Conservation (phyloP, 768 basidiomycete species). For the Boletus subparvulus region DNA sequence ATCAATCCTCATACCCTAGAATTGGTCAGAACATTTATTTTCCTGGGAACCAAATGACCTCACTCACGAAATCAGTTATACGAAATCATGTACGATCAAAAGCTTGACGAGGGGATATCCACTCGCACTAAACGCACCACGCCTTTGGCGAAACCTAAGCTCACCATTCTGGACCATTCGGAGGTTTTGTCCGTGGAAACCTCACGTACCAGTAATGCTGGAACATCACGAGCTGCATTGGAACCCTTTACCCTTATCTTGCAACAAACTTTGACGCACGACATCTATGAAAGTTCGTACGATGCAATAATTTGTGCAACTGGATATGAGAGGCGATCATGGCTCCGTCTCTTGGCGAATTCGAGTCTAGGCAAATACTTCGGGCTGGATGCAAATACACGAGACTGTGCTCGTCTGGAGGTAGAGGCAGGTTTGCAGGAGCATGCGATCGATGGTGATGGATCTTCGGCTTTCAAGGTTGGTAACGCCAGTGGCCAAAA, state of each 20-base stretch:
- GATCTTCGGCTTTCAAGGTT: constrained; percentile 4
- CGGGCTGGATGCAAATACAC: constrained; percentile 26
- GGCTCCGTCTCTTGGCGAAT: constrained; percentile 42
- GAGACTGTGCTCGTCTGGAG: constrained; percentile 8
- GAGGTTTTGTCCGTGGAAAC: constrained; percentile 34
- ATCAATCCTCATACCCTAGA: constrained; percentile 51
- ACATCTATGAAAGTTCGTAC: constrained; percentile 36
- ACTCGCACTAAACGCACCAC: constrained; percentile 27
- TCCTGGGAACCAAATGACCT: not conserved
- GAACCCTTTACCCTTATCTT: constrained; percentile 28
- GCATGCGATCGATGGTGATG: not conserved
- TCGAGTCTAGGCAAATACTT: constrained; percentile 41
- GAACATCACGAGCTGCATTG: not conserved
- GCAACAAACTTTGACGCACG: constrained; percentile 38
- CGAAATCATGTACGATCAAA: constrained; percentile 51
- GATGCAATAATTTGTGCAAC: constrained; percentile 53
- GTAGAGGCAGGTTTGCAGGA: constrained; percentile 5
- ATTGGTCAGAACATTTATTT: constrained; percentile 27
- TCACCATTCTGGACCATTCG: constrained; percentile 40
- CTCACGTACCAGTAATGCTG: not conserved
- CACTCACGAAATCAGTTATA: constrained; percentile 38
- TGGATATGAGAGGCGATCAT: constrained; percentile 51
- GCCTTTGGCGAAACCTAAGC: constrained; percentile 24
- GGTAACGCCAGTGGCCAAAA: not conserved
- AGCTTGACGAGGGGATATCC: constrained; percentile 43